Percentiles rank a stretch among this genome's conserved stretches.
These are phyloP conservation scores for Graphilbum ipis-grandicollis DNA, from an alignment of 2,329 filamentous ascomycete species.

Conservation along the genomic window DNA sequence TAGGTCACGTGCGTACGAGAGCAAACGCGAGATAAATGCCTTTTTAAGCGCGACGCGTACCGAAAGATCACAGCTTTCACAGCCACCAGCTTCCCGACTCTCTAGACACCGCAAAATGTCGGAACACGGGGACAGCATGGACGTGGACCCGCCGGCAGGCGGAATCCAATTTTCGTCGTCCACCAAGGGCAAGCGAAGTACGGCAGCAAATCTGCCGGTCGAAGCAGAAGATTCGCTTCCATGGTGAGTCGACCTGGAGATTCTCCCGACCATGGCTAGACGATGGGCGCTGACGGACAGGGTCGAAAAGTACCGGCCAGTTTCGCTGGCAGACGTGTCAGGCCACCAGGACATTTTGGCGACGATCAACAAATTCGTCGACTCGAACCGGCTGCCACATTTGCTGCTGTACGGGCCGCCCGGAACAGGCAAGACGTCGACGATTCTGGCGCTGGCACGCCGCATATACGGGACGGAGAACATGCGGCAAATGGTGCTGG, in stretches of 20 bases:
- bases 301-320: slow-evolving; percentile 95
- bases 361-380: slow-evolving; percentile 95
- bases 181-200: slow-evolving; percentile 67
- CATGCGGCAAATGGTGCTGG: slow-evolving; percentile 95
- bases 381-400: slow-evolving; percentile 84
- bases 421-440: slow-evolving; percentile 94
- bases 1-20: no score
- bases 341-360: slow-evolving; percentile 94
- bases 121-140: no score
- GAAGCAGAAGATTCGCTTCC: slow-evolving; percentile 87
- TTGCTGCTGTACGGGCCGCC: slow-evolving; percentile 92
- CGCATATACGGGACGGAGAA: slow-evolving; percentile 85
- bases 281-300: slow-evolving; percentile 28
- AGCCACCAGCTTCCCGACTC: no score
- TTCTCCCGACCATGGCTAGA: no score
- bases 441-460: slow-evolving; percentile 79
- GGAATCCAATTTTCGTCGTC: slow-evolving; percentile 51
- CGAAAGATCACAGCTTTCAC: no score
- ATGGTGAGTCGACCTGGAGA: slow-evolving; percentile 64
- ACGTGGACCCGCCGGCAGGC: slow-evolving; percentile 33
- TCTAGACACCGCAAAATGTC: no score
- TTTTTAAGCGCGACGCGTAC: no score
- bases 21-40: no score
- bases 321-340: slow-evolving; percentile 77
- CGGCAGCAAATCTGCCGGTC: slow-evolving; percentile 79